Percentiles rank a stretch among this genome's conserved stretches.
phyloP scores from a whole-genome alignment of 2,329 filamentous ascomycete genomes.

The Fusarium sororula region DNA sequence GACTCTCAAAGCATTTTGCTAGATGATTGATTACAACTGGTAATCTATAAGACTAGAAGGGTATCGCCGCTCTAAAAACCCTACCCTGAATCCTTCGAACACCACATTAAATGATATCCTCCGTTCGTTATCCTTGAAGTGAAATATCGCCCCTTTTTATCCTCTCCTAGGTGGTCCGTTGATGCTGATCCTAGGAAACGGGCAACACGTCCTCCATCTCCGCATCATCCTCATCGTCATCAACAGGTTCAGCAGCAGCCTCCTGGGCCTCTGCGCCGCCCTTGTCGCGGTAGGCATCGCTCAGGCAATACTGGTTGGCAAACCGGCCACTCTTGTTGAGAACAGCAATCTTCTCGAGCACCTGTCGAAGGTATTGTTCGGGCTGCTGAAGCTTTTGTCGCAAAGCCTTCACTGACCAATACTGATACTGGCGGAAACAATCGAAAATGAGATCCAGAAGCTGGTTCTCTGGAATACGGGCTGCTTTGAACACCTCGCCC shows the following conservation, averaged over 20 bases:
- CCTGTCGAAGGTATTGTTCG: constrained; percentile 90
- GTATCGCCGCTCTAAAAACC: constrained; percentile 44
- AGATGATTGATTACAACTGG: constrained; percentile 25
- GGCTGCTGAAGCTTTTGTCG: constrained; percentile 83
- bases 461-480: constrained; percentile 88
- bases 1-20: constrained; percentile 6
- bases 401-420: constrained; percentile 93
- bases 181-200: constrained; percentile 23
- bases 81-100: constrained; percentile 23
- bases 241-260: constrained; percentile 64
- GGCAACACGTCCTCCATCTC: constrained; percentile 82
- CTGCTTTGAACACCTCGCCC: constrained; percentile 79
- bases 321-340: constrained; percentile 86
- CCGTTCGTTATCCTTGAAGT: not conserved
- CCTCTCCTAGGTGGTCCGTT: not conserved
- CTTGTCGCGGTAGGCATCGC: constrained; percentile 61
- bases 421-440: constrained; percentile 85
- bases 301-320: constrained; percentile 85
- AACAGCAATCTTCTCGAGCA: constrained; percentile 82
- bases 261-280: constrained; percentile 58
- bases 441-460: constrained; percentile 86
- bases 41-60: constrained; percentile 32
- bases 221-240: constrained; percentile 70
- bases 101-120: constrained; percentile 10
- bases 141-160: not conserved